Evolutionary conservation across 345 rosid genomes (phyloP), one percentile per base, ranked within the genome.

Genomic region (Dipteronia dyeriana): DNA sequence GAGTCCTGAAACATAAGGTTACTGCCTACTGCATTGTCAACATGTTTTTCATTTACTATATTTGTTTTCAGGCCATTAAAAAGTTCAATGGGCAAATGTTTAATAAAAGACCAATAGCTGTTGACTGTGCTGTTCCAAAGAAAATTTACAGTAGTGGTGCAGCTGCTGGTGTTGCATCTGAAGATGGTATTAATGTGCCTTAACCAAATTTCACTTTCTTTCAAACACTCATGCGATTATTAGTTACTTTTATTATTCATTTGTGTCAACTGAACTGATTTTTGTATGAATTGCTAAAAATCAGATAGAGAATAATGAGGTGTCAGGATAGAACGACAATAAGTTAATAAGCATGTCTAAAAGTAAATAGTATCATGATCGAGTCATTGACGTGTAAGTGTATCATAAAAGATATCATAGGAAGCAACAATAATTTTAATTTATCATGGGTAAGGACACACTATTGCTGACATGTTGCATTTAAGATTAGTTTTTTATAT

Each of bases 51-150:
- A 57, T 22, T 53, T 1, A 13, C 6, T 81, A 38, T 80, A 49
- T 77, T 61, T 13, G 1, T 29, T 77, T 82, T 84, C 90, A 94
- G 99, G 98, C 97, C 80, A 92, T 94, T 85, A 75, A 90, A 85
- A 91, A 87, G 89, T 94, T 95, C 88, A 94, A 95, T n/a, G 92
- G 91, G 73, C 82, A 90, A 79, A 82, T 64, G 86, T 88, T 92
- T 85, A 86, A 79, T 70, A 88, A 87, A 86, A 89, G 99, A 80
- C 88, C 97, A 43, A 89, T 94, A 81, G 97, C 97, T 68, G 95
- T 96, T 76, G 99, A 96, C 80, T 93, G 97, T 98, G 99, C 97
- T 76, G 92, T 96, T 84, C 88, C 99, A 19, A 96, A 94, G 84
- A 96, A 94, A 76, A 70, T 96, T 13, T 94, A 94, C 75, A 81